A percentile compares a stretch with the other conserved stretches of the same genome.
phyloP scores from a whole-genome alignment of 495 filamentous ascomycete genomes.

The Aspergillus hancockii region DNA sequence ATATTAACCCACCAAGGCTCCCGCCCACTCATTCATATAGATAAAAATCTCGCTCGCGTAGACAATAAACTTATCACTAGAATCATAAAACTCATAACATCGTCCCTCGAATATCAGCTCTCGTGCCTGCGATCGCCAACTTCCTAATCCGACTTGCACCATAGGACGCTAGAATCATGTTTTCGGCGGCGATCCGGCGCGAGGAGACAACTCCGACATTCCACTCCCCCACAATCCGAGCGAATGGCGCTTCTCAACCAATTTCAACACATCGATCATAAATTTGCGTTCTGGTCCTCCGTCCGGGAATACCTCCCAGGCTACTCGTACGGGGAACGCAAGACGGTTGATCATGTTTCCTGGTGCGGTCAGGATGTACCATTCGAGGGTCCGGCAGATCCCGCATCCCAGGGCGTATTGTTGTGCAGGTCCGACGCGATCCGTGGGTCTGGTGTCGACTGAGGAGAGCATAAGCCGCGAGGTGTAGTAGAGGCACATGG shows the following conservation, averaged over 20 bases:
- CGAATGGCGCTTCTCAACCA: slow-evolving; percentile 43
- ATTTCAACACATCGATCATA: slow-evolving; percentile 38
- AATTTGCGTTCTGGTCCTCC: slow-evolving; percentile 40
- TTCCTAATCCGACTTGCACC: not conserved
- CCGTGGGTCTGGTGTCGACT: slow-evolving; percentile 37
- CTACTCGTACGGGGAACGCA: slow-evolving; percentile 44
- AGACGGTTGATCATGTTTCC: slow-evolving; percentile 52
- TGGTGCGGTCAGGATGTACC: slow-evolving; percentile 40
- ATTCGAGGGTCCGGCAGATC: slow-evolving; percentile 45
- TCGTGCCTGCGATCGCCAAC: not conserved
- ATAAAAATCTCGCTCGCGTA: not conserved
- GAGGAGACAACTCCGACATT: slow-evolving; percentile 42
- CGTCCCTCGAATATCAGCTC: not conserved
- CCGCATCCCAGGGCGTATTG: slow-evolving; percentile 44
- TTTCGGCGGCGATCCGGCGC: slow-evolving; percentile 1
- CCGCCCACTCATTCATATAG: not conserved
- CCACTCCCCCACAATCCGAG: slow-evolving; percentile 43
- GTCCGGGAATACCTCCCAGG: slow-evolving; percentile 45
- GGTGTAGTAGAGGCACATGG: slow-evolving; percentile 45
- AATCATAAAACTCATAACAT: not conserved
- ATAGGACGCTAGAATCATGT: not conserved
- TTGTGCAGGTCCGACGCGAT: slow-evolving; percentile 34
- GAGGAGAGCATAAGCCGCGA: slow-evolving; percentile 40
- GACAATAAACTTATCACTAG: not conserved
- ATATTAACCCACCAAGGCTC: not conserved